Percentiles rank a stretch among this genome's conserved stretches.
These are phyloP conservation scores for Tetracladium setigerum DNA, from an alignment of 495 filamentous ascomycete genomes.

Conservation along the genomic window DNA sequence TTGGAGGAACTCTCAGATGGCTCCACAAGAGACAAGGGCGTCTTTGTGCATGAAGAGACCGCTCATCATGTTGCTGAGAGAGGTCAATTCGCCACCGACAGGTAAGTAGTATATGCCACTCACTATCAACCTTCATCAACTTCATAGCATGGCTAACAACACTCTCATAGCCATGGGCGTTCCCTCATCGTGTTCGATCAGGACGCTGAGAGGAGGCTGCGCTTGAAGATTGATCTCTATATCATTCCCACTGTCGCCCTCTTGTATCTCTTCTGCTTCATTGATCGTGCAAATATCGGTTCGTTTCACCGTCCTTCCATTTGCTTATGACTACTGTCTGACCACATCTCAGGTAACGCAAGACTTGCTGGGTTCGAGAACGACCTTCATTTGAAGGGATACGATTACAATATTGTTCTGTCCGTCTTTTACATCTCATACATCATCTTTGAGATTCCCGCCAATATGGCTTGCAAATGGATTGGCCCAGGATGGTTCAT, in stretches of 20 bases:
- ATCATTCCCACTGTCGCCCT: constrained; percentile 47
- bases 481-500: constrained; percentile 60
- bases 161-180: constrained; percentile 38
- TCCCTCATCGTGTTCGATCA: constrained; percentile 51
- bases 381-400: constrained; percentile 52
- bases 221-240: constrained; percentile 42
- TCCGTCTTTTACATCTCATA: constrained; percentile 64
- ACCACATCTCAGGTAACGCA: constrained; percentile 32
- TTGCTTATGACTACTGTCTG: constrained; percentile 2
- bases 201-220: constrained; percentile 47
- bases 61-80: constrained; percentile 45
- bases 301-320: constrained; percentile 17
- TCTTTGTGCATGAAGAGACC: constrained; percentile 14
- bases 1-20: not conserved
- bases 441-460: constrained; percentile 58
- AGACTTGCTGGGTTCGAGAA: constrained; percentile 52
- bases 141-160: not conserved
- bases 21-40: constrained; percentile 4
- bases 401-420: constrained; percentile 64
- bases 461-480: constrained; percentile 56
- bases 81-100: constrained; percentile 53
- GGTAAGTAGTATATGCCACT: constrained; percentile 28
- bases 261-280: constrained; percentile 56
- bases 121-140: not conserved
- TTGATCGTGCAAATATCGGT: constrained; percentile 58